phyloP scores from a whole-genome alignment of 225 moss, liverwort and hornwort genomes.

The Physcomitrium patens region DNA sequence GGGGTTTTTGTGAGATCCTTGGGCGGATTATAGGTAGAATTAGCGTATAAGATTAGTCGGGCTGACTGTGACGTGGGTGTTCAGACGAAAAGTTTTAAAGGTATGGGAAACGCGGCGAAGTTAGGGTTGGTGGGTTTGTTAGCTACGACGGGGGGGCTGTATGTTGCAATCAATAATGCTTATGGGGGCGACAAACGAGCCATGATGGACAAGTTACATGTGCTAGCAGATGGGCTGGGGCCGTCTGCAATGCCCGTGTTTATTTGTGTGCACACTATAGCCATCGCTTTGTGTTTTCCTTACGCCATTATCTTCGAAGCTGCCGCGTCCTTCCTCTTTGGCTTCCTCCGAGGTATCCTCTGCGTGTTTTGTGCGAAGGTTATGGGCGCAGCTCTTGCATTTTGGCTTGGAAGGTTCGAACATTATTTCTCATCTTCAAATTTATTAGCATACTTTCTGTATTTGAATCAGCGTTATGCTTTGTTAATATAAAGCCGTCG shows the following conservation, averaged over 20 bases:
- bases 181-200: conserved; percentile 75
- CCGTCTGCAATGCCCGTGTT: conserved; percentile 87
- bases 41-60: background rate
- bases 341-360: conserved; percentile 76
- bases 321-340: conserved; percentile 81
- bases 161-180: conserved; percentile 47
- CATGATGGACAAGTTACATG: conserved; percentile 60
- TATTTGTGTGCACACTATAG: conserved; percentile 74
- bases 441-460: background rate
- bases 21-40: too few relatives aligned
- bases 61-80: background rate
- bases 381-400: conserved; percentile 90
- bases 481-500: background rate
- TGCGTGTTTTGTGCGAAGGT: conserved; percentile 93
- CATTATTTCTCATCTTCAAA: background rate
- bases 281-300: conserved; percentile 92
- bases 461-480: background rate
- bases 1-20: too few relatives aligned
- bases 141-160: conserved; percentile 55
- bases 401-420: conserved; percentile 80
- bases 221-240: conserved; percentile 61
- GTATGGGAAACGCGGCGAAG: conserved; percentile 61
- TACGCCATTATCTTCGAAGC: conserved; percentile 93
- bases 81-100: background rate
- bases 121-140: conserved; percentile 56